Percentiles rank a stretch among this genome's conserved stretches.
phyloP scores from a whole-genome alignment of 768 basidiomycete genomes.

The Crucibulum laeve region DNA sequence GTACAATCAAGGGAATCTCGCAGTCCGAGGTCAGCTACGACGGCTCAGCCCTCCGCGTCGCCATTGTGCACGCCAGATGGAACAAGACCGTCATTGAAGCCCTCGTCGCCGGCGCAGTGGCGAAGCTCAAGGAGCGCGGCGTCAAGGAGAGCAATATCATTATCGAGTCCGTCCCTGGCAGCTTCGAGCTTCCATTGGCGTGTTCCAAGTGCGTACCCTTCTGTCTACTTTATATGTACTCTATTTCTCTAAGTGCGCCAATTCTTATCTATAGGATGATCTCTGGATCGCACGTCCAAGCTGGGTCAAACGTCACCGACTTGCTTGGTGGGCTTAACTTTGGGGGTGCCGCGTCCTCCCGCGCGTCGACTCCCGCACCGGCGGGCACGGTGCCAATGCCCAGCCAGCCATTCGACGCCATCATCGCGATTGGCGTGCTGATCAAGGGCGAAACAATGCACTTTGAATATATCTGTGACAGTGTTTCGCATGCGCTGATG shows the following conservation, averaged over 20 bases:
- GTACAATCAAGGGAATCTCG: slow-evolving; percentile 75
- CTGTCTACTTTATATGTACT: slow-evolving; percentile 3
- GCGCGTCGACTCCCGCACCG: slow-evolving; percentile 42
- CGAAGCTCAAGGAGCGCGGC: slow-evolving; percentile 78
- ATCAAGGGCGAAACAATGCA: slow-evolving; percentile 99
- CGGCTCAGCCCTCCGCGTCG: slow-evolving; percentile 77
- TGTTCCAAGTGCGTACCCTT: slow-evolving; percentile 63
- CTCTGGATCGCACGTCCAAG: slow-evolving; percentile 80
- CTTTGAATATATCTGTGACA: slow-evolving; percentile 98
- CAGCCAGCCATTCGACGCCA: slow-evolving; percentile 82
- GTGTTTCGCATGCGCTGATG: slow-evolving; percentile 93
- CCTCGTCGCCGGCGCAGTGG: slow-evolving; percentile 73
- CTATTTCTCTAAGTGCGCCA: slow-evolving; percentile 1
- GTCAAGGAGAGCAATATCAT: slow-evolving; percentile 90
- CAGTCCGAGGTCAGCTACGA: slow-evolving; percentile 62
- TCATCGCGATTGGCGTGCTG: slow-evolving; percentile 96
- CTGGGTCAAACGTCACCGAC: slow-evolving; percentile 73
- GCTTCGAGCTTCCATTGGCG: slow-evolving; percentile 90
- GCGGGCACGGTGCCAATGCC: slow-evolving; percentile 27
- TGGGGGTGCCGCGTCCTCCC: slow-evolving; percentile 25
- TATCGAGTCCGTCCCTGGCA: slow-evolving; percentile 89
- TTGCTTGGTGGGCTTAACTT: slow-evolving; percentile 66
- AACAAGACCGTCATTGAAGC: slow-evolving; percentile 85
- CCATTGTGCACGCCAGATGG: slow-evolving; percentile 97
- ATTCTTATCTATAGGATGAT: slow-evolving; percentile 59